Evolutionary conservation across 2,329 filamentous ascomycete species (phyloP).

Genomic region (Metarhizium album): DNA sequence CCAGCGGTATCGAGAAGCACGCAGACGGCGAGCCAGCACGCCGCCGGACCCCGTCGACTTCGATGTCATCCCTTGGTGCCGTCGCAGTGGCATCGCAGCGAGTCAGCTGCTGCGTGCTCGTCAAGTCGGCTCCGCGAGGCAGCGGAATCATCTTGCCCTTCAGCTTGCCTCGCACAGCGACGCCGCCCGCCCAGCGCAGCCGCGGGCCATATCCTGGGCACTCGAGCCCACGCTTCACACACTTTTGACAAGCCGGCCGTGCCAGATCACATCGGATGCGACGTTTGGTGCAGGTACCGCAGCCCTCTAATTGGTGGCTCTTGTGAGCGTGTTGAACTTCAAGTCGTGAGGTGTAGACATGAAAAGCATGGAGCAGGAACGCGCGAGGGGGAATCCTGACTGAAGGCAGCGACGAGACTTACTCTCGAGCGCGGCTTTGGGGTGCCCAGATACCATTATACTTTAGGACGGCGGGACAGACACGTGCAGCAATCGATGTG

Average conservation of each 20-base stretch:
- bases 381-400: background rate
- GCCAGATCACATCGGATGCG: conserved; percentile 19
- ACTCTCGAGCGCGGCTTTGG: background rate
- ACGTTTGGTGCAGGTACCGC: conserved; percentile 17
- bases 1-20: conserved; percentile 4
- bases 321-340: background rate
- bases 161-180: conserved; percentile 16
- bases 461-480: background rate
- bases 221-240: conserved; percentile 16
- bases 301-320: conserved; percentile 9
- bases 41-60: background rate
- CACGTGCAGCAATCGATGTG: background rate
- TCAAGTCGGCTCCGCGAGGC: background rate
- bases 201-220: conserved; percentile 17
- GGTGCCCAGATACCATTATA: background rate
- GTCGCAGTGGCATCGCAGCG: background rate
- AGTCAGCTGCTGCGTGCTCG: background rate
- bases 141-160: conserved; percentile 13
- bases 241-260: conserved; percentile 17
- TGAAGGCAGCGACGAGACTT: background rate
- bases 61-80: background rate
- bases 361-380: background rate
- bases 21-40: background rate
- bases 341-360: background rate
- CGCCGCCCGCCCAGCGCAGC: conserved; percentile 19